Evolutionary conservation across 108 stramenopile genomes (phyloP).

Genomic region (Nitzschia sp.): DNA sequence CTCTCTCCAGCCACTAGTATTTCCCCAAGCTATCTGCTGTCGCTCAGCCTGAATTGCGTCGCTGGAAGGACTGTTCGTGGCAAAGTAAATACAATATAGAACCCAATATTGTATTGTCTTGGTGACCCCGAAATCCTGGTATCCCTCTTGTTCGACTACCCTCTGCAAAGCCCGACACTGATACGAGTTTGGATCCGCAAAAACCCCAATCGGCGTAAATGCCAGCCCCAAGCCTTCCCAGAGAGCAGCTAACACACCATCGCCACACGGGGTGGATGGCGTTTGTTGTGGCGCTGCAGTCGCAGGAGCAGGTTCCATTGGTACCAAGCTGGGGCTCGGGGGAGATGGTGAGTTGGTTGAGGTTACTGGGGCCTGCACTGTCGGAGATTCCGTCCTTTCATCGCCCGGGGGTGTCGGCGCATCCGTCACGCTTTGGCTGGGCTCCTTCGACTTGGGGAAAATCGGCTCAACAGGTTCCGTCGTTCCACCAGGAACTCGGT

Average conservation of each 20-base stretch:
- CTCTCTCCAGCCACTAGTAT: constrained; percentile 7
- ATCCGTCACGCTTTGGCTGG: too few relatives aligned
- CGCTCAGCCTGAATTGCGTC: neutral
- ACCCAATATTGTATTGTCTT: constrained; percentile 7
- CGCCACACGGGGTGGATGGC: neutral
- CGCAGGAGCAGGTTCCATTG: neutral
- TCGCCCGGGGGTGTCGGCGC: too few relatives aligned
- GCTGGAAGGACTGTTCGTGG: neutral
- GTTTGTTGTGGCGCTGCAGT: neutral
- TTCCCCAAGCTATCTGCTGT: neutral
- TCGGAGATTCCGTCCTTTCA: too few relatives aligned
- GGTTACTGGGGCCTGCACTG: too few relatives aligned
- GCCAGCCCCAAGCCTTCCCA: neutral
- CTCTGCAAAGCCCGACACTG: constrained; percentile 11
- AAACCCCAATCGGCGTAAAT: neutral
- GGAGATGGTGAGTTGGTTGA: too few relatives aligned
- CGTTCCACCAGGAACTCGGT: neutral
- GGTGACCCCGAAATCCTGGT: neutral
- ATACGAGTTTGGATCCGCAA: constrained; percentile 12
- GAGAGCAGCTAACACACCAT: neutral
- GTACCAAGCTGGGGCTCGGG: neutral
- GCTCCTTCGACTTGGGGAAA: too few relatives aligned
- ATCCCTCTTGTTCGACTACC: constrained; percentile 10
- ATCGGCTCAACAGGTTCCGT: too few relatives aligned
- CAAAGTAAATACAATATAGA: constrained; percentile 16